Evolutionary conservation across 352 stramenopile species (phyloP), one percentile per base, ranked within the genome.

Genomic region (Globisporangium ultimum): DNA sequence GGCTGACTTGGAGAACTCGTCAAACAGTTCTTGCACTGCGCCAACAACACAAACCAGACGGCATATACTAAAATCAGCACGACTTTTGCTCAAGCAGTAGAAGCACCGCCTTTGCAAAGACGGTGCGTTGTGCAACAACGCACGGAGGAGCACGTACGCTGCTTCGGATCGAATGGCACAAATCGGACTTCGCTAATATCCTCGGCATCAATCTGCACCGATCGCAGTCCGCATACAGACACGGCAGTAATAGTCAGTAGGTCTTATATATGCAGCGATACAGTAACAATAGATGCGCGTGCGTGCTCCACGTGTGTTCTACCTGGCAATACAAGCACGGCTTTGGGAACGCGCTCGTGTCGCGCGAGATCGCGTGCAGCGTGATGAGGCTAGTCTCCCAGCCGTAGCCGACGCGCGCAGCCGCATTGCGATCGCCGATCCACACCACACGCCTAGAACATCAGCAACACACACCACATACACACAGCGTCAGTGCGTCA

Each of bases 311-410:
- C n/a, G n/a, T n/a, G n/a, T 28, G 7, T 12, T 52, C 18, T 60
- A 82, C 75, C 63, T 94, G 84, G 64, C 84, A 94, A 64, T 94
- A 94, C 47, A 94, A 63, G 60, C 84, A 94, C 8, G 84, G 79
- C 18, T 62, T 66, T 4, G 74, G 73, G 61, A 92, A 94, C 15
- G 80, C 80, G 10, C 41, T 60, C 1, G 64, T 65, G 66, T 94
- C 84, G 47, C 82, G 75, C 32, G 82, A 91, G 54, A 94, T 90
- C 32, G 84, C 84, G 53, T 94, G 84, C 52, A 94, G 67, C 18
- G 76, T 88, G 41, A 93, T 69, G 11, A 66, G 60, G 41, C 63
- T 78, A 62, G 88, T 88, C 50, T 91, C 80, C 84, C 84, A 93
- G 14, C 74, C 81, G 55, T 87, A 91, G 34, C 84, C 84, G 1